Base-by-base conservation (phyloP, 768 basidiomycete species). In the Tylopilus sp. region DNA sequence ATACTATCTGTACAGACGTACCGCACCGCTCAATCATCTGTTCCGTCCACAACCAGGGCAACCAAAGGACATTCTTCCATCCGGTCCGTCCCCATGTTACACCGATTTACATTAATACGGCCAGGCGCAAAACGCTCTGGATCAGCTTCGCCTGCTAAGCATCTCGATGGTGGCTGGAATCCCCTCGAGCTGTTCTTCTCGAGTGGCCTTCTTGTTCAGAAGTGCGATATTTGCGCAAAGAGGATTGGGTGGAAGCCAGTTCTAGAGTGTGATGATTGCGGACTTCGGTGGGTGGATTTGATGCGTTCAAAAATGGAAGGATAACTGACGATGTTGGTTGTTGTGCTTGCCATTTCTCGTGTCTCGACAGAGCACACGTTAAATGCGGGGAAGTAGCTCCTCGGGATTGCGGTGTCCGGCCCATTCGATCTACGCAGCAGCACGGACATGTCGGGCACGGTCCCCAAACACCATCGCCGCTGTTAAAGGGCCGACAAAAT, bases 191-290 rank as follows among this genome's bases (percentile, higher is more conserved):
- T 91, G 54, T 79, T 92, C 63, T 89, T 92, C 70, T 83, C 83
- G 9, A 86, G 84, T 65, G 87, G 80, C 17, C 70, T 88, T 42
- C 67, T 89, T 22, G 81, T 82, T 4, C 79, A 84, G 45, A 92
- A 87, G 66, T 96, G 92, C 61, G 90, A 90, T 68, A 71, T 92
- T 17, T 96, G 92, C 63, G 64, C 67, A 38, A 94, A 93, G 76
- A 74, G 89, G 43, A 74, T 96, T 34, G 92, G 92, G 13, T 86
- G 88, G 85, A 94, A 92, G 67, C 84, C 91, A 21, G 80, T 87
- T 29, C 72, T 95, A 19, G 84, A 89, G 62, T 96, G 92, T 65
- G 92, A 95, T 68, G 92, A 95, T 70, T 95, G 93, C 70, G 85
- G 87, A 25, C 70, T 90, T 61, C 79, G 84, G 83, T 87, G 52